A percentile compares a stretch with the other conserved stretches of the same genome.
Conservation (phyloP, 1,284 basidiomycete species). For the Trametes sp. region DNA sequence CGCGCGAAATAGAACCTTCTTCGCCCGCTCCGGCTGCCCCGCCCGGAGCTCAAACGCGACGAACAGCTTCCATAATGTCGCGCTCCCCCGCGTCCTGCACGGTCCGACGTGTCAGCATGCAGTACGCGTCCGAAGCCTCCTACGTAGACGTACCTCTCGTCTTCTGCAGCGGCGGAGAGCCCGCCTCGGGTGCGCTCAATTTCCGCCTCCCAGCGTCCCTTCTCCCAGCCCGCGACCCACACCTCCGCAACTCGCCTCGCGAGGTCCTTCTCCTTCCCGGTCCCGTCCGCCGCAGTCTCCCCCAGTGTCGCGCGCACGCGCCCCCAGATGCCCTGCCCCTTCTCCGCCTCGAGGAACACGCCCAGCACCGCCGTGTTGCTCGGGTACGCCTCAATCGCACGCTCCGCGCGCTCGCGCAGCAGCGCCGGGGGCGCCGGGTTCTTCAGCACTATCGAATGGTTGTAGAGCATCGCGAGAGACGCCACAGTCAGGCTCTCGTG, state of each 20-base stretch:
- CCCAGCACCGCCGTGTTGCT: conserved; percentile 80
- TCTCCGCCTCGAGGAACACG: conserved; percentile 81
- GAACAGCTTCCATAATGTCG: conserved; percentile 80
- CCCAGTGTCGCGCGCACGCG: conserved; percentile 61
- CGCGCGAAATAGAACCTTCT: conserved; percentile 82
- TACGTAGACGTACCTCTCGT: conserved; percentile 54
- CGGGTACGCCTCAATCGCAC: conserved; percentile 66
- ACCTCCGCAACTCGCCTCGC: conserved; percentile 68
- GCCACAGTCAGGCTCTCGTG: conserved; percentile 70
- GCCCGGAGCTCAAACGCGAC: conserved; percentile 85
- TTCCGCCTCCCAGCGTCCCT: conserved; percentile 71
- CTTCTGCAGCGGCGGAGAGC: conserved; percentile 65
- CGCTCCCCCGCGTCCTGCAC: conserved; percentile 70
- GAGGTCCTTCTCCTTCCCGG: conserved; percentile 57
- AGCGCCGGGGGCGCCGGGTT: conserved; percentile 65
- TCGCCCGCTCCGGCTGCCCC: conserved; percentile 69
- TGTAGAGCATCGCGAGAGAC: conserved; percentile 68
- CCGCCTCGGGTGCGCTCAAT: conserved; percentile 73
- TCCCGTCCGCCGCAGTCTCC: conserved; percentile 45
- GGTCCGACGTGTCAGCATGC: conserved; percentile 8
- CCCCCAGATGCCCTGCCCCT: conserved; percentile 79
- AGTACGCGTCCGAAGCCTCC: not conserved
- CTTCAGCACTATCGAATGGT: conserved; percentile 61
- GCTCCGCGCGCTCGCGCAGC: conserved; percentile 64
- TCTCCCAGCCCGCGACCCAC: conserved; percentile 83